Evolutionary conservation across 352 stramenopile species (phyloP).

Genomic region (Pythium graminicola): DNA sequence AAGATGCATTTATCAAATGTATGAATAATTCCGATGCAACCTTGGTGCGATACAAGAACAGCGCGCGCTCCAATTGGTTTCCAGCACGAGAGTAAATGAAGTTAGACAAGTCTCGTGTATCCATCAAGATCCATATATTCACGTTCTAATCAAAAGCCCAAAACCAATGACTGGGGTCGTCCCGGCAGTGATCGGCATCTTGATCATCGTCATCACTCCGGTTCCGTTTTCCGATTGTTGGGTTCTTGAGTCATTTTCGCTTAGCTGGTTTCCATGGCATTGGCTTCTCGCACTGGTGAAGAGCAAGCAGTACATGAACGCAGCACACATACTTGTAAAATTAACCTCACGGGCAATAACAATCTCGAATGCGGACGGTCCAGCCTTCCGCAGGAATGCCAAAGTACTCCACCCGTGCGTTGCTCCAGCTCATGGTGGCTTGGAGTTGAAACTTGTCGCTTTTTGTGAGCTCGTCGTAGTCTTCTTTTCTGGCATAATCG

Average conservation of each 20-base stretch:
- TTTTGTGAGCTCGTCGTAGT: background rate
- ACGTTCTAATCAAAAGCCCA: background rate
- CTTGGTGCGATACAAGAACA: background rate
- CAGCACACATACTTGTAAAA: background rate
- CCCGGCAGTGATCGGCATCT: background rate
- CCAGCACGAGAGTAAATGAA: no score
- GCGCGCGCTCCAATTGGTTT: background rate
- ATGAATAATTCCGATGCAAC: background rate
- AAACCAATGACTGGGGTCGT: background rate
- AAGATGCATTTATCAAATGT: background rate
- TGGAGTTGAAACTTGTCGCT: background rate
- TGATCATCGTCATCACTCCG: background rate
- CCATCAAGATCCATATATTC: no score
- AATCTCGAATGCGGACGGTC: background rate
- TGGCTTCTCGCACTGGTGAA: background rate
- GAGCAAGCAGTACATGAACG: background rate
- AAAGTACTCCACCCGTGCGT: background rate
- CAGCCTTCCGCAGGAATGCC: background rate
- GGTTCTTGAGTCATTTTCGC: background rate
- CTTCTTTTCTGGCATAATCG: background rate
- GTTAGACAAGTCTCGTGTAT: slow-evolving; percentile 1
- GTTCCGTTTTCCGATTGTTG: background rate
- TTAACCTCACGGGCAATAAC: background rate
- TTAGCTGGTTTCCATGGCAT: background rate
- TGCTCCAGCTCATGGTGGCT: background rate